A percentile compares a stretch with the other conserved stretches of the same genome.
phyloP scores from a whole-genome alignment of 2,329 filamentous ascomycete species.

The Paracorniculantispora psalliotae region DNA sequence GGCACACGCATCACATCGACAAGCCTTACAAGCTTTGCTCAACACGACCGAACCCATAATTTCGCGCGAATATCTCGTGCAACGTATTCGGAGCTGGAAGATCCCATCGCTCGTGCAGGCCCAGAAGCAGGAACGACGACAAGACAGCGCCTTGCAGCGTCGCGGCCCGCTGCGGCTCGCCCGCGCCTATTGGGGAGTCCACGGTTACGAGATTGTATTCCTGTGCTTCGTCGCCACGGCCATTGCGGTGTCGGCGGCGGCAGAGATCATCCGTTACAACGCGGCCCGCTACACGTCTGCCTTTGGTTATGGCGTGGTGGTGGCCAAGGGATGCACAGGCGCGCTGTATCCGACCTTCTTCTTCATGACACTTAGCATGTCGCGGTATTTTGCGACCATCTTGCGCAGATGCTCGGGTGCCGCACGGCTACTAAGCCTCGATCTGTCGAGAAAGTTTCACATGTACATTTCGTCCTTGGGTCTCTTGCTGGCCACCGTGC shows the following conservation, averaged over 20 bases:
- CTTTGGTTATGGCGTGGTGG: constrained; percentile 51
- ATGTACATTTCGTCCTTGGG: constrained; percentile 49
- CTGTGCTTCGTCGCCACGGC: constrained; percentile 41
- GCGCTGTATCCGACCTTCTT: constrained; percentile 54
- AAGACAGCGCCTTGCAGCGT: constrained; percentile 40
- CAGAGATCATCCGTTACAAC: constrained; percentile 51
- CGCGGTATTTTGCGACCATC: constrained; percentile 49
- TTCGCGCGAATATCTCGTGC: constrained; percentile 40
- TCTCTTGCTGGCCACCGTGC: constrained; percentile 45
- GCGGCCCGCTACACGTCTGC: constrained; percentile 40
- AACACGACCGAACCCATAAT: constrained; percentile 38
- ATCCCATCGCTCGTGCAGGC: constrained; percentile 44
- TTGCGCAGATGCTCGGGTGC: constrained; percentile 46
- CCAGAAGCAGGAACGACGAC: constrained; percentile 41
- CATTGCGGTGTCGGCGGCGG: constrained; percentile 47
- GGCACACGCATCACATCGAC: constrained; percentile 35
- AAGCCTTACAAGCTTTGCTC: constrained; percentile 47
- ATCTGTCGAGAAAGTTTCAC: constrained; percentile 51
- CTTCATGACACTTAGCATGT: constrained; percentile 55
- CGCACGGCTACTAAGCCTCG: constrained; percentile 53
- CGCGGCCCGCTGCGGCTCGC: constrained; percentile 41
- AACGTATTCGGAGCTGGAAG: constrained; percentile 38
- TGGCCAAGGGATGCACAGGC: constrained; percentile 51
- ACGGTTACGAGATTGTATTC: constrained; percentile 48
- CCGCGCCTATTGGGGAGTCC: constrained; percentile 51